These are phyloP conservation scores for Boletellus sp. DNA, from an alignment of 768 basidiomycete species.

Conservation along the genomic window DNA sequence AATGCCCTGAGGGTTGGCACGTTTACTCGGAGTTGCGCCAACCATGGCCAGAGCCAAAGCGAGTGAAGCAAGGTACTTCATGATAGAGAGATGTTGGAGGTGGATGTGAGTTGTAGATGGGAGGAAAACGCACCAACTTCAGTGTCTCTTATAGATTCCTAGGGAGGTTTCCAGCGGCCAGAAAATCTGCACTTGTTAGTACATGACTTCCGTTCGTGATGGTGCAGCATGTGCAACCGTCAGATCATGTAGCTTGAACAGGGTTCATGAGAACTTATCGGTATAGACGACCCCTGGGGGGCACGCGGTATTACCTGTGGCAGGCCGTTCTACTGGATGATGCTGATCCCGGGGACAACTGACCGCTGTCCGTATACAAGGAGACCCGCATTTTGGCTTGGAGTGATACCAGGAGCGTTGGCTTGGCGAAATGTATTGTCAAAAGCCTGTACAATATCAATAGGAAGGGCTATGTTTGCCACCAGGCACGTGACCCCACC, in stretches of 20 bases:
- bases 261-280: slow-evolving; percentile 5
- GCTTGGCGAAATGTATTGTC: background rate
- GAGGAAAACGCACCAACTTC: background rate
- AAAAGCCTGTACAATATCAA: background rate
- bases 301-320: background rate
- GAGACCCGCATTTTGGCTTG: background rate
- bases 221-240: slow-evolving; percentile 13
- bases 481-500: background rate
- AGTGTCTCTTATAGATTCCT: slow-evolving; percentile 11
- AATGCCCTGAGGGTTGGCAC: slow-evolving; percentile 45
- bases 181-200: no score
- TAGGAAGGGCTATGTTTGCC: background rate
- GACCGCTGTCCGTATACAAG: background rate
- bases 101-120: background rate
- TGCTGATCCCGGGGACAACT: background rate
- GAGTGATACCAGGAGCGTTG: background rate
- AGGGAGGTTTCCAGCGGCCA: background rate
- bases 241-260: slow-evolving; percentile 1
- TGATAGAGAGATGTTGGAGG: background rate
- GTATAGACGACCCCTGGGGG: background rate
- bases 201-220: slow-evolving; percentile 5
- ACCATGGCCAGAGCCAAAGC: slow-evolving; percentile 13
- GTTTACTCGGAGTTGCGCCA: slow-evolving; percentile 20
- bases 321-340: background rate
- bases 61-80: slow-evolving; percentile 21